These are phyloP conservation scores for Marsdenia floribunda DNA, from an alignment of 257 asterid species.

Conservation along the genomic window DNA sequence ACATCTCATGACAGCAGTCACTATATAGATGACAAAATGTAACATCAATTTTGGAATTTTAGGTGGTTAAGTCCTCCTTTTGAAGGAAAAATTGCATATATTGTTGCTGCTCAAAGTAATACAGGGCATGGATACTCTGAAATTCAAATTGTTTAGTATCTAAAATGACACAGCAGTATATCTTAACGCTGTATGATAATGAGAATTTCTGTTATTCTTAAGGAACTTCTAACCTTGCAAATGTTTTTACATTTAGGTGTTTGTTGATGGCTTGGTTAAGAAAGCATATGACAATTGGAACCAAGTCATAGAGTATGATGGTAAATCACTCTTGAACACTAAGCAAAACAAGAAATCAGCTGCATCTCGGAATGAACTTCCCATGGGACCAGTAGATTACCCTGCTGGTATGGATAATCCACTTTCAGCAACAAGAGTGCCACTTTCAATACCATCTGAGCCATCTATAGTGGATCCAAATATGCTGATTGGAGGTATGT, in stretches of 20 bases:
- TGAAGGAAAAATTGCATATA: neutral
- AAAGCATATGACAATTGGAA: constrained; percentile 93
- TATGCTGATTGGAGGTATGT: constrained; percentile 66
- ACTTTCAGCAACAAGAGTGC: constrained; percentile 46
- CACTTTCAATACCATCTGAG: constrained; percentile 43
- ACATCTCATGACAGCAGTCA: neutral
- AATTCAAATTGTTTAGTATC: neutral
- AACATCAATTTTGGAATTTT: neutral
- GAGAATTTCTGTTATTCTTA: neutral
- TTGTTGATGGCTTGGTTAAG: constrained; percentile 79
- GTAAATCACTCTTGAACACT: constrained; percentile 65
- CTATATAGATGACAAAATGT: neutral
- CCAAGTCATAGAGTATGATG: constrained; percentile 93
- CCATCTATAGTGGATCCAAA: constrained; percentile 47
- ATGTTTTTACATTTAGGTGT: constrained; percentile 40
- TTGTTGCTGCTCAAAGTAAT: neutral
- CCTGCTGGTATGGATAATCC: constrained; percentile 56
- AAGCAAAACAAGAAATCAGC: constrained; percentile 52
- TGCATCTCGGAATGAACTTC: constrained; percentile 42
- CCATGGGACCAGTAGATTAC: constrained; percentile 52
- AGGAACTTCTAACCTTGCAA: neutral
- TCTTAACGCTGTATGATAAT: neutral
- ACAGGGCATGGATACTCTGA: neutral
- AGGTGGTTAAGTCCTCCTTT: neutral
- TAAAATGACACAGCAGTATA: neutral